Base-by-base conservation (phyloP, 2,329 filamentous ascomycete genomes). In the Neofusicoccum sp. region DNA sequence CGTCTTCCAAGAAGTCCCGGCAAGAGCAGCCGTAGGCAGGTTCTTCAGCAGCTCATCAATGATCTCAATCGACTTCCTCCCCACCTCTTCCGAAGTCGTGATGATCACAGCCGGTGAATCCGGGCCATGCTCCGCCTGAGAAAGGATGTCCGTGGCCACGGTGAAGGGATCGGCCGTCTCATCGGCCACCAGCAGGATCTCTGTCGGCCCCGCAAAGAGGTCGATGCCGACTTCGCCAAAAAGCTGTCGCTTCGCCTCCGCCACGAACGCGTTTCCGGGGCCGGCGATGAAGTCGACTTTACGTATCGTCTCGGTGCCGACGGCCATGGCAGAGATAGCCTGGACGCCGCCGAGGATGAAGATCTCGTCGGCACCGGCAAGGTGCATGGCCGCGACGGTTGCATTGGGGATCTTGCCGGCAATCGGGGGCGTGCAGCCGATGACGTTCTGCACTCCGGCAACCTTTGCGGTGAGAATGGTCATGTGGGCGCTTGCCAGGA, bases 181-280 rank as follows among this genome's bases (percentile, higher is more conserved):
- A 60, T 83, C 81, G 2, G 80, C 79, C 0, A 83, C 77, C 31
- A 83, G 75, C 8, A 83, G 70, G 20, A 83, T 70, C 66, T 84
- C 82, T 0, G 81, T 83, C 9, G 82, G 82, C 0, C 82, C 82
- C 0, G 82, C 82, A 24, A 80, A 75, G 1, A 84, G 71, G 64
- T 84, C 81, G 60, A 84, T 84, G 5, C 82, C 81, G 30, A 84
- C 77, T 59, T 79, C 75, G 14, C 81, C 82, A 61, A 82, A 84
- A 0, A 84, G 69, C 65, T 82, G 81, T 0, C 80, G 73, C 66
- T 84, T 84, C 0, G 77, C 81, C 65, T 75, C 82, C 3, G 82
- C 80, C 0, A 84, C 81, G 65, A 82, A 84, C 1, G 81, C 75
- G 63, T 84, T 58, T 31, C 56, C 56, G 1, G 56, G 56, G 0